These are phyloP conservation scores for Aspergillus uvarum DNA, from an alignment of 2,329 filamentous ascomycete genomes.

Conservation along the genomic window DNA sequence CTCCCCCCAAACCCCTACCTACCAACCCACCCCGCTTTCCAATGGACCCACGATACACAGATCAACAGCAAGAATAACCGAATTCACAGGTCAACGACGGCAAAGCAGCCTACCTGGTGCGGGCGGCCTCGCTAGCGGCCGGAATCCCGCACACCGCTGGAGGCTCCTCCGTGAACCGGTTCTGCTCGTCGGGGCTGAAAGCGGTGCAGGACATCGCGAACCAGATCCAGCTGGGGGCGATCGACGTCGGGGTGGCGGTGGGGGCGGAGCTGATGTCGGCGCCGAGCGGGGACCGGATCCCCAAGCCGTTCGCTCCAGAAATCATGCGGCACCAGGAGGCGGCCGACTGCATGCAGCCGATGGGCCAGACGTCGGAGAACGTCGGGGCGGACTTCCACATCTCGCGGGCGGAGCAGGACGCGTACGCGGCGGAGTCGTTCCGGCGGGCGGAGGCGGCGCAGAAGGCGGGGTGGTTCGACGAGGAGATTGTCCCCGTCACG, in stretches of 20 bases:
- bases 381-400: constrained; percentile 89
- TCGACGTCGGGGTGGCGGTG: constrained; percentile 82
- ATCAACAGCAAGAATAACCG: not conserved
- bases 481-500: constrained; percentile 88
- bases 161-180: constrained; percentile 83
- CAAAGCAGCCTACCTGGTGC: constrained; percentile 87
- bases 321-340: constrained; percentile 76
- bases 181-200: constrained; percentile 96
- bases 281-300: constrained; percentile 64
- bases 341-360: constrained; percentile 84
- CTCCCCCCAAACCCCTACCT: constrained; percentile 1
- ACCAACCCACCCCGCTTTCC: too few relatives aligned
- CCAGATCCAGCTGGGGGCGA: constrained; percentile 74
- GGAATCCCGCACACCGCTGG: constrained; percentile 89
- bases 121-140: constrained; percentile 83
- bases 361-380: constrained; percentile 98
- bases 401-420: constrained; percentile 75
- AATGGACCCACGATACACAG: too few relatives aligned
- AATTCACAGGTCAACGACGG: constrained; percentile 66
- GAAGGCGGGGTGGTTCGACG: constrained; percentile 85
- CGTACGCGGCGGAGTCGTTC: constrained; percentile 84
- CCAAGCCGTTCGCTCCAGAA: constrained; percentile 72
- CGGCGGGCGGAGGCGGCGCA: constrained; percentile 83
- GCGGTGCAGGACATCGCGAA: constrained; percentile 93
- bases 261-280: constrained; percentile 87